A percentile compares a stretch with the other conserved stretches of the same genome.
phyloP scores from a whole-genome alignment of 1,284 basidiomycete genomes.

The Heterobasidion occidentale region DNA sequence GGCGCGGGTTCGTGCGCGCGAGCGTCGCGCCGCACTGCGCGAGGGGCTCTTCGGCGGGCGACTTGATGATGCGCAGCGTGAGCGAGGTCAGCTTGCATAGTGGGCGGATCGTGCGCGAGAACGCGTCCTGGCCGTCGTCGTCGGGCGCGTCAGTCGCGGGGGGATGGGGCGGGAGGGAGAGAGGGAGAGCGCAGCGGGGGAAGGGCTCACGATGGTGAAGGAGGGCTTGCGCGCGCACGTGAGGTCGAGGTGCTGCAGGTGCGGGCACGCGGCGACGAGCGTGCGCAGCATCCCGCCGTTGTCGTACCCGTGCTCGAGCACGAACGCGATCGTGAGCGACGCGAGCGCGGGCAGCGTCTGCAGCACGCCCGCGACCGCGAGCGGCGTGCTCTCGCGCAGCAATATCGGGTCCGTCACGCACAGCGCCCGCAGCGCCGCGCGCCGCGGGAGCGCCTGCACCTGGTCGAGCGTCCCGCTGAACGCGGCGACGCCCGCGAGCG shows the following conservation, averaged over 20 bases:
- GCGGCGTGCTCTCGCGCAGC: constrained; percentile 56
- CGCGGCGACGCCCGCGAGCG: constrained; percentile 41
- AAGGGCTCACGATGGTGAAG: constrained; percentile 60
- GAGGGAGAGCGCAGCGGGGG: too few species aligned
- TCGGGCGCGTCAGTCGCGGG: too few species aligned
- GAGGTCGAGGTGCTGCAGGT: constrained; percentile 51
- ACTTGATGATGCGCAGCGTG: constrained; percentile 52
- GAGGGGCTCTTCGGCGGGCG: constrained; percentile 55
- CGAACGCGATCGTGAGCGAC: constrained; percentile 53
- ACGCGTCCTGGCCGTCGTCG: constrained; percentile 20
- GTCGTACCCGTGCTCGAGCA: constrained; percentile 65
- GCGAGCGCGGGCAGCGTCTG: constrained; percentile 44
- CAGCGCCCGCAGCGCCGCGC: constrained; percentile 26
- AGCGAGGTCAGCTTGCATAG: constrained; percentile 56
- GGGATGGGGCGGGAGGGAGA: neutral
- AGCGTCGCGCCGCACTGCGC: constrained; percentile 49
- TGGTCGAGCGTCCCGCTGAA: constrained; percentile 59
- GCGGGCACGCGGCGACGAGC: constrained; percentile 55
- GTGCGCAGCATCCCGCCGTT: constrained; percentile 59
- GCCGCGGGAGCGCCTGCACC: constrained; percentile 39
- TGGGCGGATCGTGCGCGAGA: constrained; percentile 33
- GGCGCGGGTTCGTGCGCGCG: constrained; percentile 54
- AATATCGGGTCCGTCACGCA: constrained; percentile 57
- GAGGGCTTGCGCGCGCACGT: constrained; percentile 61
- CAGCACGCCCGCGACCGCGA: constrained; percentile 48